These are phyloP conservation scores for Saccharomycopsis sp. DNA, from an alignment of 805 yeast species.

Conservation along the genomic window DNA sequence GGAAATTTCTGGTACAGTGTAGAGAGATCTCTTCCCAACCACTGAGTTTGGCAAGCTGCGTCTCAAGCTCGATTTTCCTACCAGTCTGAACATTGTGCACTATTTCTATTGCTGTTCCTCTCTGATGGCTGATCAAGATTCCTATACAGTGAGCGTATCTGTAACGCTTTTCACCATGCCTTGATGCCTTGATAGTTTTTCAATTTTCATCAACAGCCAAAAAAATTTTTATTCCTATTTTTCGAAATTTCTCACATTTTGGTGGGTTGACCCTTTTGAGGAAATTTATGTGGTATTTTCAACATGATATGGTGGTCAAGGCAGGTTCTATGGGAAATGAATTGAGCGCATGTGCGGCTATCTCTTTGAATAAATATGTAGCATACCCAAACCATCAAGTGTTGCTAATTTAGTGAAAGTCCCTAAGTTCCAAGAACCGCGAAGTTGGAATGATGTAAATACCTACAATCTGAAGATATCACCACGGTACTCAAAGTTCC, in stretches of 20 bases:
- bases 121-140: background rate
- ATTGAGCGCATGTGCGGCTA: too few relatives aligned
- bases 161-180: background rate
- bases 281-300: background rate
- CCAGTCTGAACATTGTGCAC: background rate
- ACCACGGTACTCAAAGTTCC: too few relatives aligned
- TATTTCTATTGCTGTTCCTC: background rate
- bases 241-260: background rate
- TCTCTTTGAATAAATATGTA: too few relatives aligned
- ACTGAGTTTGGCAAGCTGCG: background rate
- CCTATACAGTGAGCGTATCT: too few relatives aligned
- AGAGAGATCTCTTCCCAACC: slow-evolving; percentile 10
- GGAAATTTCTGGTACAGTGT: slow-evolving; percentile 22
- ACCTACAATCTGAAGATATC: too few relatives aligned
- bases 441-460: too few relatives aligned
- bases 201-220: background rate
- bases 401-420: too few relatives aligned
- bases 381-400: too few relatives aligned
- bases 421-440: too few relatives aligned
- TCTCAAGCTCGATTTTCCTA: background rate
- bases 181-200: background rate
- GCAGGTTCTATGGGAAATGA: too few relatives aligned
- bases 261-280: background rate
- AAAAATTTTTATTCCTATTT: background rate
- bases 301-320: too few relatives aligned